A percentile compares a stretch with the other conserved stretches of the same genome.
Evolutionary conservation across 2,329 filamentous ascomycete species (phyloP).

Genomic region (Exophiala aquamarina): DNA sequence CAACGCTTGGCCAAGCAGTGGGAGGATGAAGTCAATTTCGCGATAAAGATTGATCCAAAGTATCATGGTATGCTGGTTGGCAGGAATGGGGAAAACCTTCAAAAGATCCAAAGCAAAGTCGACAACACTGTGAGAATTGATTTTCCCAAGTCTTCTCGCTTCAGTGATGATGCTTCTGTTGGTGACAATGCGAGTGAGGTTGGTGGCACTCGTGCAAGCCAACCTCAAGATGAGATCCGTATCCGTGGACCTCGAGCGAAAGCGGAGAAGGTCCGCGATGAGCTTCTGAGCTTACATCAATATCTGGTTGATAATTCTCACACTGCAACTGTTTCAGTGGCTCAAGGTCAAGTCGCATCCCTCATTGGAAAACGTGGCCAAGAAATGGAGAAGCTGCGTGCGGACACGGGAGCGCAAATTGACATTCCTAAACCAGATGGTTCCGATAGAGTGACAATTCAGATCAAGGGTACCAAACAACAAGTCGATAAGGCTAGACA

Average conservation of each 20-base stretch:
- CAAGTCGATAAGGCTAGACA: conserved; percentile 92
- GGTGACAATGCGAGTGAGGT: conserved; percentile 69
- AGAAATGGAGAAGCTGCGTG: conserved; percentile 86
- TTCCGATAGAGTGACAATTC: conserved; percentile 75
- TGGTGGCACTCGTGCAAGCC: conserved; percentile 63
- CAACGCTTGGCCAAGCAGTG: conserved; percentile 74
- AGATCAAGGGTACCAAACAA: conserved; percentile 86
- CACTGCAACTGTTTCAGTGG: conserved; percentile 76
- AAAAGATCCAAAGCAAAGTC: conserved; percentile 88
- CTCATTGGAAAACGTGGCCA: conserved; percentile 88
- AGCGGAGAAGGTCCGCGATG: conserved; percentile 86
- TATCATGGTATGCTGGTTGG: conserved; percentile 95
- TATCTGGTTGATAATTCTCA: conserved; percentile 87
- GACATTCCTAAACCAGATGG: conserved; percentile 83
- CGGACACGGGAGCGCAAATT: conserved; percentile 81
- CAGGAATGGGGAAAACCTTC: conserved; percentile 81
- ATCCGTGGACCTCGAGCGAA: conserved; percentile 90
- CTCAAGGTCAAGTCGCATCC: conserved; percentile 89
- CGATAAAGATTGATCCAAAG: conserved; percentile 87
- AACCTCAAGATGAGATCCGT: conserved; percentile 83
- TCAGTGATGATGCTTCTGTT: conserved; percentile 68
- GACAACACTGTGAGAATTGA: conserved; percentile 77
- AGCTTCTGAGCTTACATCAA: conserved; percentile 83
- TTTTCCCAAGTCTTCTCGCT: conserved; percentile 69
- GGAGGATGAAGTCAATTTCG: conserved; percentile 85